Evolutionary conservation across 495 filamentous ascomycete species (phyloP), one percentile per base, ranked within the genome.

Genomic region (Penicillium cosmopolitanum): DNA sequence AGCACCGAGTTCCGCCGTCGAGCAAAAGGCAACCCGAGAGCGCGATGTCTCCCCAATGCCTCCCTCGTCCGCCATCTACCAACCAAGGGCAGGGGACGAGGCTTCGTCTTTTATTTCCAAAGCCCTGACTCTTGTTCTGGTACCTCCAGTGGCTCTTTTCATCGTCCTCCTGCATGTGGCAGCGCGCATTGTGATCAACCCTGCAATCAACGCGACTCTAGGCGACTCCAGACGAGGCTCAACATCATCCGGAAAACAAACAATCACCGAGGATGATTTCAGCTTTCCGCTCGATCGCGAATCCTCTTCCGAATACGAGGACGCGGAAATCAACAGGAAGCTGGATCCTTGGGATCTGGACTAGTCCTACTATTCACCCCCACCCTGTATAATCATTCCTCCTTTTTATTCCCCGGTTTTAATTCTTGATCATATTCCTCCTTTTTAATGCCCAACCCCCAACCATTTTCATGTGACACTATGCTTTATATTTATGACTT

Each of bases 141-240:
- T 88, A 1, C 91, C 92, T 8, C 91, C 92, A 0, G 81, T 86
- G 21, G 84, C 90, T 58, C 80, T 96, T 8, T 80, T 96, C 36
- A 79, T 85, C 8, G 73, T 95, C 42, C 90, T 96, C 79, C 80
- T 96, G 8, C 85, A 85, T 51, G 89, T 96, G 31, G 90, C 92
- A 3, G 86, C 89, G 0, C 84, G 83, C 38, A 90, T 96, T 60
- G 81, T 85, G 0, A 83, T 87, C 19, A 89, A 86, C 5, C 72
- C 76, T 3, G 65, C 59, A 28, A 44, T 64, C 43, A 71, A 61
- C 38, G 61, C 67, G 13, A 55, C 66, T 7, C 34, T 57, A 10
- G 58, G 56, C 4, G 62, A 65, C 7, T 36, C 72, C 5, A 44
- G 60, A 3, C 48, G 56, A 18, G 43, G 34, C 13, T 35, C 56